phyloP scores from a whole-genome alignment of 306 rosid genomes.

The Trifolium subterraneum region DNA sequence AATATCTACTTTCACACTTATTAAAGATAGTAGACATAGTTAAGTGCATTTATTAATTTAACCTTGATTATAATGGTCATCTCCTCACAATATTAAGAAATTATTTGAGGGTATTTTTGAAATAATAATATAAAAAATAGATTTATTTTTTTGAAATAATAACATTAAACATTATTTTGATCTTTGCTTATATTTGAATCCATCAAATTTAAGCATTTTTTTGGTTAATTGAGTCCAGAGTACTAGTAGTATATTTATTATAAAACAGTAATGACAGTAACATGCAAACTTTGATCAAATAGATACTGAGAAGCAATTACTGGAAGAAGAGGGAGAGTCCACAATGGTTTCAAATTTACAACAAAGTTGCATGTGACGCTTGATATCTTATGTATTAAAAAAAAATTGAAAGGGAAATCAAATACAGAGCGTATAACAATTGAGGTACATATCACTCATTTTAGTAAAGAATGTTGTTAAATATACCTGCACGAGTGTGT shows the following conservation, averaged over 20 bases:
- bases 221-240: no score
- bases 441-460: constrained; percentile 29
- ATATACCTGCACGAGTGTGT: constrained; percentile 83
- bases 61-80: no score
- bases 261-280: constrained; percentile 10
- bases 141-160: no score
- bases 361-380: constrained; percentile 7
- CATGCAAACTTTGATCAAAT: constrained; percentile 13
- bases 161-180: no score
- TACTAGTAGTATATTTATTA: not conserved
- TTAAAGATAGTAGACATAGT: no score
- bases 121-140: no score
- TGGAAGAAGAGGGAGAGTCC: constrained; percentile 5
- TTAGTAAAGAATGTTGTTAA: constrained; percentile 35
- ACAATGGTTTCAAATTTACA: constrained; percentile 26
- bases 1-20: no score
- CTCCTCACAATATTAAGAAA: no score
- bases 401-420: constrained; percentile 1
- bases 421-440: not conserved
- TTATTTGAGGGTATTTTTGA: no score
- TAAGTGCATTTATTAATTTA: no score
- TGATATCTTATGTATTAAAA: not conserved
- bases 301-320: constrained; percentile 21
- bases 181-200: no score
- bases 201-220: no score